These are phyloP conservation scores for Candolleomyces eurysporus DNA, from an alignment of 768 basidiomycete genomes.

Conservation along the genomic window DNA sequence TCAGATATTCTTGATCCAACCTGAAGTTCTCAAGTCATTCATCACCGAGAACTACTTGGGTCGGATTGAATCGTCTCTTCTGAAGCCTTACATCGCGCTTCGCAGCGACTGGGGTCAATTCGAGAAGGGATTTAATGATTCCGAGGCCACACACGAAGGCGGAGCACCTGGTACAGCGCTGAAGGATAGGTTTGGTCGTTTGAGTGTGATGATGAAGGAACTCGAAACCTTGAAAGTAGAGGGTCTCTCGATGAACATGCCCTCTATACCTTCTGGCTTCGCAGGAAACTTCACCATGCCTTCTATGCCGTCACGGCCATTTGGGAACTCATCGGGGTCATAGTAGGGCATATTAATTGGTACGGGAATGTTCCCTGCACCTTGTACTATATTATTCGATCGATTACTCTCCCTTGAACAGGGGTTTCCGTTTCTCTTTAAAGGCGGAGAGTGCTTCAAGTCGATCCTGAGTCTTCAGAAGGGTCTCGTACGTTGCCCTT, in stretches of 20 bases:
- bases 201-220: constrained; percentile 88
- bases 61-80: constrained; percentile 80
- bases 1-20: constrained; percentile 94
- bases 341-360: constrained; percentile 12
- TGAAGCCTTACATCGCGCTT: constrained; percentile 88
- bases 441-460: constrained; percentile 85
- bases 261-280: constrained; percentile 52
- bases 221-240: constrained; percentile 69
- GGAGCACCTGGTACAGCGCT: constrained; percentile 46
- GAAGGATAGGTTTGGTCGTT: constrained; percentile 64
- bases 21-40: constrained; percentile 93
- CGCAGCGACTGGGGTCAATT: constrained; percentile 90
- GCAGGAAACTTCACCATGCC: constrained; percentile 50
- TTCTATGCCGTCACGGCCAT: constrained; percentile 36
- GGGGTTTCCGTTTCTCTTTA: constrained; percentile 74
- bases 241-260: constrained; percentile 56
- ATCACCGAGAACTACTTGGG: constrained; percentile 93
- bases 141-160: constrained; percentile 41
- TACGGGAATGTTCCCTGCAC: constrained; percentile 19
- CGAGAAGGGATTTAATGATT: constrained; percentile 75
- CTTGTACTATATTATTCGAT: constrained; percentile 19
- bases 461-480: constrained; percentile 75
- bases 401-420: constrained; percentile 76
- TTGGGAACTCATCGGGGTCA: constrained; percentile 27
- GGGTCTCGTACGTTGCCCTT: constrained; percentile 76